Conservation (phyloP, 2,329 filamentous ascomycete species). For the Sordariomycetes sp. region DNA sequence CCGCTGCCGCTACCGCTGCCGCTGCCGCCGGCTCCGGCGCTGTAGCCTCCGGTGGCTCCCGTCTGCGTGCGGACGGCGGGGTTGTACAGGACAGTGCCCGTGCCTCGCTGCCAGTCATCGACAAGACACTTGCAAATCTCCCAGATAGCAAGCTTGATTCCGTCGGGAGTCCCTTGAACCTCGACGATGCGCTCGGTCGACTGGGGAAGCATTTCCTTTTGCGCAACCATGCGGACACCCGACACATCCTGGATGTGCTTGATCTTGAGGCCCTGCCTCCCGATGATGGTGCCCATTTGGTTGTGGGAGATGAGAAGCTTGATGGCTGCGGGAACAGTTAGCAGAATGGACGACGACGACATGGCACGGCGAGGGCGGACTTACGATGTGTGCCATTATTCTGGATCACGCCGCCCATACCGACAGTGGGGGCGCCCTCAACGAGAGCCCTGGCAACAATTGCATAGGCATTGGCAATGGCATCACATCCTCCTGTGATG, state of each 20-base stretch:
- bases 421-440: conserved; percentile 88
- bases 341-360: not conserved
- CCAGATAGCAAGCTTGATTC: conserved; percentile 93
- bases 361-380: conserved; percentile 22
- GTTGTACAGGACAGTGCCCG: conserved; percentile 95
- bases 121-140: conserved; percentile 98
- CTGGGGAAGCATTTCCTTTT: conserved; percentile 99
- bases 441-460: conserved; percentile 86
- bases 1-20: conserved; percentile 28
- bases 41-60: conserved; percentile 32
- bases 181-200: conserved; percentile 98
- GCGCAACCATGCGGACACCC: conserved; percentile 95
- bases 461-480: conserved; percentile 84
- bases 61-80: conserved; percentile 80
- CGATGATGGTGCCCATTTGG: conserved; percentile 99
- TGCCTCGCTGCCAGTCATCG: conserved; percentile 95
- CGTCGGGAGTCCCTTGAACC: conserved; percentile 86
- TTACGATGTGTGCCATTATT: conserved; percentile 91
- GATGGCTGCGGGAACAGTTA: conserved; percentile 52
- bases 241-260: conserved; percentile 98
- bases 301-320: conserved; percentile 98
- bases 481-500: conserved; percentile 80
- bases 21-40: no score
- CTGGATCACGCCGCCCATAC: conserved; percentile 84
- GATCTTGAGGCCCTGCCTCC: conserved; percentile 92